These are phyloP conservation scores for Akanthomyces uredinophilus DNA, from an alignment of 2,329 filamentous ascomycete genomes.

Conservation along the genomic window DNA sequence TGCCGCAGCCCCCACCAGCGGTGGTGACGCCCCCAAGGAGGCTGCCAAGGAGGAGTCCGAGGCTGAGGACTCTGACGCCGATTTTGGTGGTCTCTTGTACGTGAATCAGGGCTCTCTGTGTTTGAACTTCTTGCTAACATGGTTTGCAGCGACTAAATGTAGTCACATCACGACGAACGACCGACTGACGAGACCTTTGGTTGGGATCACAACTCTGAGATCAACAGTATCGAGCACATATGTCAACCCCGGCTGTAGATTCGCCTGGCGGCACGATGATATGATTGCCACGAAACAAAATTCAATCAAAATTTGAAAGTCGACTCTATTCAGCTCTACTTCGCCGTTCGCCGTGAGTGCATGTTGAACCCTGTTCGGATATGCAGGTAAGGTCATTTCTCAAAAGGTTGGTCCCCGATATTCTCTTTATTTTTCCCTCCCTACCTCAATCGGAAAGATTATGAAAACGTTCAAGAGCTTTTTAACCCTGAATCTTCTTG, in stretches of 20 bases:
- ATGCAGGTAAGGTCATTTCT: not conserved
- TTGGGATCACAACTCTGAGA: slow-evolving; percentile 41
- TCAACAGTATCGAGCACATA: slow-evolving; percentile 40
- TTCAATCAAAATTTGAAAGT: slow-evolving; percentile 22
- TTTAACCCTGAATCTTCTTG: slow-evolving; percentile 61
- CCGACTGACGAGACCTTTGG: slow-evolving; percentile 37
- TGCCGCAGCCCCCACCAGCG: slow-evolving; percentile 51
- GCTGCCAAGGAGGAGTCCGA: slow-evolving; percentile 66
- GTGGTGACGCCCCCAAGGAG: slow-evolving; percentile 52
- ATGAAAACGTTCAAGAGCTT: slow-evolving; percentile 56
- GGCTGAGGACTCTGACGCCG: slow-evolving; percentile 55
- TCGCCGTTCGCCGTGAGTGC: slow-evolving; percentile 10
- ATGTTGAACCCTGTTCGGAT: slow-evolving; percentile 1
- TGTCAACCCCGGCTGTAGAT: slow-evolving; percentile 42
- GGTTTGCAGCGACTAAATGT: slow-evolving; percentile 47
- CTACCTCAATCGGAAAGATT: slow-evolving; percentile 45
- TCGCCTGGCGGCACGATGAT: slow-evolving; percentile 21
- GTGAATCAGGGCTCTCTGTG: slow-evolving; percentile 22
- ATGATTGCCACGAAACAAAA: slow-evolving; percentile 26
- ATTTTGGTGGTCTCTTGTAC: slow-evolving; percentile 78
- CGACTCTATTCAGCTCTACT: slow-evolving; percentile 1
- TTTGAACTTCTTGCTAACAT: slow-evolving; percentile 32
- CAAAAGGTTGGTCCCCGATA: slow-evolving; percentile 43
- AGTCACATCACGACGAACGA: slow-evolving; percentile 31
- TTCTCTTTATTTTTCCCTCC: slow-evolving; percentile 17